Evolutionary conservation across 2,329 filamentous ascomycete genomes (phyloP), one percentile per base, ranked within the genome.

Genomic region (Pestalotiopsis sp.): DNA sequence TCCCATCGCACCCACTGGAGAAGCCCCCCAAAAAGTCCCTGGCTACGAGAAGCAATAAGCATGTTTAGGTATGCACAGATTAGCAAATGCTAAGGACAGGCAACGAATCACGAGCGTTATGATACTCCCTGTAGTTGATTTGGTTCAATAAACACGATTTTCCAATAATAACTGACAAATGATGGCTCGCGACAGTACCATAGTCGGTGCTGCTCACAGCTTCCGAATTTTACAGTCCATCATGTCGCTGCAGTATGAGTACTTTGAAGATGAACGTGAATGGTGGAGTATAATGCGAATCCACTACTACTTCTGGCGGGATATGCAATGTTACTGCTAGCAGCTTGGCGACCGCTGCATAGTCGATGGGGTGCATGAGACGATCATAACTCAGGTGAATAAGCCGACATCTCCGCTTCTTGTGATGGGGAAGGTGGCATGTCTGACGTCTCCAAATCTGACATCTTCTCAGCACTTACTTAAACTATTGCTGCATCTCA

Each of bases 1-100:
- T 4, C 75, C 75, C 14, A 60, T 76, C 25, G 67, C 66, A n/a
- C 65, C 74, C 11, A 76, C 74, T 4, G 73, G 66, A 4, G 41
- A 66, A 31, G 70, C 74, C 25, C 75, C 73, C n/a, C 49, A 75
- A n/a, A 75, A 74, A 68, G 72, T 67, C 13, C 72, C 73, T 11
- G 75, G 73, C 27, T 70, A 70, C 31, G 75, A 75, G 72, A 76
- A 77, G 69, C 67, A 71, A 59, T 75, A 70, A 68, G 23, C 25
- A 38, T n/a, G 13, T 56, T 12, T 25, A n/a, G n/a, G n/a, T n/a
- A 36, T 31, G 45, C n/a, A 31, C 11, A 25, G 14, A 14, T 11
- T 36, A 68, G 14, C n/a, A 31, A 4, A 25, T 11, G 23, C 2
- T 36, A 68, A 12, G 74, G 57, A 70, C 31, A n/a, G 45, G 31